Conservation (phyloP, 116 monocot genomes). For the Cymodocea nodosa region DNA sequence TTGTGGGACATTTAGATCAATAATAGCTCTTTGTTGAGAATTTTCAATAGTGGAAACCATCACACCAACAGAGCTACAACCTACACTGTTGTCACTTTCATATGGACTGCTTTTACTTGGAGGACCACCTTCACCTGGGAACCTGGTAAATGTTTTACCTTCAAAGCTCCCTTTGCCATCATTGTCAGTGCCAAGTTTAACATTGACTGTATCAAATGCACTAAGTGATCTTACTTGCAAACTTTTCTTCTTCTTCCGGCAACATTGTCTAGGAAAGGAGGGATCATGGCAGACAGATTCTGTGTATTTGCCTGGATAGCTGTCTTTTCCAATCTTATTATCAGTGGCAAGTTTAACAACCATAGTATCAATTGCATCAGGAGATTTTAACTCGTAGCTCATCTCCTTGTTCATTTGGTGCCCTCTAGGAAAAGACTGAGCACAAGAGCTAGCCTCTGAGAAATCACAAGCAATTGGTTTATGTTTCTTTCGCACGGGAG, state of each 20-base stretch:
- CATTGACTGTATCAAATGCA: constrained; percentile 3
- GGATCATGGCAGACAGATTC: neutral
- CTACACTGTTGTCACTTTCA: neutral
- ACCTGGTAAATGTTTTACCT: too few species aligned
- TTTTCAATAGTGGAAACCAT: constrained; percentile 1
- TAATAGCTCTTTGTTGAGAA: constrained; percentile 8
- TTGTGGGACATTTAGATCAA: constrained; percentile 28
- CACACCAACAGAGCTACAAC: constrained; percentile 3
- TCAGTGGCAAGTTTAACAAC: too few species aligned
- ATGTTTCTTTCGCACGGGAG: neutral
- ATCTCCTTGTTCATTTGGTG: too few species aligned
- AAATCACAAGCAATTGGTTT: neutral
- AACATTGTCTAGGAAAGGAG: neutral
- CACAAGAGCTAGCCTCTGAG: neutral
- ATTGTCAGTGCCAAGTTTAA: neutral
- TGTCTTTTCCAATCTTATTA: too few species aligned
- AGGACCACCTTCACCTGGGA: constrained; percentile 4
- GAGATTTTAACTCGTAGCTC: too few species aligned
- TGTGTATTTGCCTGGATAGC: neutral
- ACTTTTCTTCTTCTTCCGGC: neutral
- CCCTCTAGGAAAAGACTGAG: neutral
- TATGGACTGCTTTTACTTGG: neutral
- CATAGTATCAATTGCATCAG: too few species aligned
- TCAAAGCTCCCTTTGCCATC: neutral
- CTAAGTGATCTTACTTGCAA: neutral